Base-by-base conservation (phyloP, 306 rosid genomes). In the Prunus mongolica region DNA sequence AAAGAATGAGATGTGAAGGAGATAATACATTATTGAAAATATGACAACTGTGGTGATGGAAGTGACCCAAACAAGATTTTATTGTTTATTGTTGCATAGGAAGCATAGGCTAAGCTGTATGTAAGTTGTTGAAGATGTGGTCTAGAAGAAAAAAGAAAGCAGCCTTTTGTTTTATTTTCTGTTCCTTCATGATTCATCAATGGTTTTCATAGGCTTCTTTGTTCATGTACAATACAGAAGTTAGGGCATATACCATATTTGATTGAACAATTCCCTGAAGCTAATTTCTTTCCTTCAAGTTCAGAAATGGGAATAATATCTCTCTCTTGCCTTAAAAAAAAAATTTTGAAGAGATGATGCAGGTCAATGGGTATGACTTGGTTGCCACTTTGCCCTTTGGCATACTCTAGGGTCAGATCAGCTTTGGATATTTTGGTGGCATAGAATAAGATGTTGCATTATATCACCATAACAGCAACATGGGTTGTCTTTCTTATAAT, bases 11-110 rank as follows among this genome's bases (percentile, higher is more conserved):
- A 5, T 63, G 57, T 45, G 22, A 45, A 14, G 15, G 45, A 20
- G 16, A 19, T 0, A 14, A 44, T 69, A 75, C 20, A 49, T 64
- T 56, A 75, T 50, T 38, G 12, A 60, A 49, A 78, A n/a, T 30
- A 14, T 58, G 67, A 72, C 79, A 49, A 54, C 67, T 77, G 67
- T 82, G 75, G 64, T 15, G 68, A 30, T 71, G 69, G 56, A 46
- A 28, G 71, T 75, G 73, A 58, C 57, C n/a, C 20, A 69, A 69
- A 49, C 13, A 57, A 67, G 4, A 5, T 9, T 8, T 41, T 57
- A 72, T 72, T 66, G 13, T 24, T 41, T 41, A 24, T 38, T 58
- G 11, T 45, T 44, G 66, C 22, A 12, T 69, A 60, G 72, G 55
- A 7, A 49, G 32, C 18, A 63, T 71, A 50, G 57, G 66, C 77